Evolutionary conservation across 176 grass and related monocot genomes (phyloP).

Genomic region (Carex parvula): DNA sequence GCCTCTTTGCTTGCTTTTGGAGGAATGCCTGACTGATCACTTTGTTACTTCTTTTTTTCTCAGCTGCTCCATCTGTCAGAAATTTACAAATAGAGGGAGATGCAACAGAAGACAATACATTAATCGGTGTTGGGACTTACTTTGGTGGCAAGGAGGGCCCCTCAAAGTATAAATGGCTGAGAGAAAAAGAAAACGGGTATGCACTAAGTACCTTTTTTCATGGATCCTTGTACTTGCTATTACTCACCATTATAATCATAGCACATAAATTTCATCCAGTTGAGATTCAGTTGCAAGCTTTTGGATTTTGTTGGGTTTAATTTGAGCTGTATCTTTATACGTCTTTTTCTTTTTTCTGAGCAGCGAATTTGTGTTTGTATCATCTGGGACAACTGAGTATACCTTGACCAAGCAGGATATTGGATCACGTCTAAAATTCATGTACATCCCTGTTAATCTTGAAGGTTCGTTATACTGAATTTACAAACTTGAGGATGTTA

Average conservation of each 20-base stretch:
- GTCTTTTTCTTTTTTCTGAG: slow-evolving; percentile 30
- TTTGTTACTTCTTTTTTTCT: slow-evolving; percentile 37
- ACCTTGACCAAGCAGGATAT: slow-evolving; percentile 67
- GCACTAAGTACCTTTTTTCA: slow-evolving; percentile 14
- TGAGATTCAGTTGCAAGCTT: neutral
- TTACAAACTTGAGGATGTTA: slow-evolving; percentile 22
- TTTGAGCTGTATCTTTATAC: slow-evolving; percentile 4
- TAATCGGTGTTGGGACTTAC: slow-evolving; percentile 67
- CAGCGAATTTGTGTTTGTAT: slow-evolving; percentile 65
- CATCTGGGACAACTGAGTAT: slow-evolving; percentile 67
- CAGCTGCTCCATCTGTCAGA: slow-evolving; percentile 89
- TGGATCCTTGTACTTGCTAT: slow-evolving; percentile 14
- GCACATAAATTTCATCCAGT: neutral
- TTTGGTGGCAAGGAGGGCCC: slow-evolving; percentile 92
- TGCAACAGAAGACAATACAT: slow-evolving; percentile 62
- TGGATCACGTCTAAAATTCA: slow-evolving; percentile 53
- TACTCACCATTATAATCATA: neutral
- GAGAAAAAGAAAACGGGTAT: slow-evolving; percentile 78
- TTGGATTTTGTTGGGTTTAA: neutral
- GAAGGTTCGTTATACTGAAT: slow-evolving; percentile 62
- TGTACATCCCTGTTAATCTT: slow-evolving; percentile 75
- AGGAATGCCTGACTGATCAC: neutral
- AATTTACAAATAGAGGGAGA: slow-evolving; percentile 74
- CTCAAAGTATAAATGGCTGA: slow-evolving; percentile 83
- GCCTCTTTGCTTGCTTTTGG: neutral